Evolutionary conservation across 805 yeast species (phyloP).

Genomic region (Candida michaelii): DNA sequence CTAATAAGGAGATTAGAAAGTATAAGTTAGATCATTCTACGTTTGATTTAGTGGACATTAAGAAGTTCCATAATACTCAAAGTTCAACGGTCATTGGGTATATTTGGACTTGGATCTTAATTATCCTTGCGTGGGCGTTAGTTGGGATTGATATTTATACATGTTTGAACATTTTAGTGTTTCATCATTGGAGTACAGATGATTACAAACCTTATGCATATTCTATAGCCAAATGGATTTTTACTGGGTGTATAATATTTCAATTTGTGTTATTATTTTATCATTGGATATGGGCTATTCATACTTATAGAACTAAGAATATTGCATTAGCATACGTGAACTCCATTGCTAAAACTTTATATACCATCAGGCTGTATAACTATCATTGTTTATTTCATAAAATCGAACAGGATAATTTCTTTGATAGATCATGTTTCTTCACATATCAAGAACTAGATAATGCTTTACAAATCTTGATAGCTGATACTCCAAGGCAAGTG

Average conservation of each 20-base stretch:
- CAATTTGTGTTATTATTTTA: slow-evolving; percentile 59
- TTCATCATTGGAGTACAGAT: slow-evolving; percentile 64
- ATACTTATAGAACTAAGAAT: slow-evolving; percentile 57
- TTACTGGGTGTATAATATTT: slow-evolving; percentile 75
- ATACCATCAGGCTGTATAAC: slow-evolving; percentile 56
- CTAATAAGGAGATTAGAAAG: slow-evolving; percentile 27
- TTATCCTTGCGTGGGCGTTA: slow-evolving; percentile 53
- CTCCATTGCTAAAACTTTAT: slow-evolving; percentile 56
- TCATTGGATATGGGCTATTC: slow-evolving; percentile 58
- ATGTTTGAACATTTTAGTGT: slow-evolving; percentile 68
- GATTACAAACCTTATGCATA: slow-evolving; percentile 46
- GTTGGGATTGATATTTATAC: slow-evolving; percentile 76
- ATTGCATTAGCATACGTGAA: slow-evolving; percentile 72
- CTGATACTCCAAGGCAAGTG: slow-evolving; percentile 87
- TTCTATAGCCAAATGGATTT: slow-evolving; percentile 66
- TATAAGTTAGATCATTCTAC: slow-evolving; percentile 40
- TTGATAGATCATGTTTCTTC: slow-evolving; percentile 67
- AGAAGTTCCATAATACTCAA: slow-evolving; percentile 45
- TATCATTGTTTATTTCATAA: slow-evolving; percentile 72
- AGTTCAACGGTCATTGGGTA: slow-evolving; percentile 47
- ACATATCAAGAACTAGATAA: slow-evolving; percentile 65
- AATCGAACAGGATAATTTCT: slow-evolving; percentile 59
- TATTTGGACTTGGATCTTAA: slow-evolving; percentile 41
- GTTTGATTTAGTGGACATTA: slow-evolving; percentile 49
- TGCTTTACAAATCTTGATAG: slow-evolving; percentile 60